Evolutionary conservation across 2,329 filamentous ascomycete genomes (phyloP).

Genomic region (Pleomassaria siparia): DNA sequence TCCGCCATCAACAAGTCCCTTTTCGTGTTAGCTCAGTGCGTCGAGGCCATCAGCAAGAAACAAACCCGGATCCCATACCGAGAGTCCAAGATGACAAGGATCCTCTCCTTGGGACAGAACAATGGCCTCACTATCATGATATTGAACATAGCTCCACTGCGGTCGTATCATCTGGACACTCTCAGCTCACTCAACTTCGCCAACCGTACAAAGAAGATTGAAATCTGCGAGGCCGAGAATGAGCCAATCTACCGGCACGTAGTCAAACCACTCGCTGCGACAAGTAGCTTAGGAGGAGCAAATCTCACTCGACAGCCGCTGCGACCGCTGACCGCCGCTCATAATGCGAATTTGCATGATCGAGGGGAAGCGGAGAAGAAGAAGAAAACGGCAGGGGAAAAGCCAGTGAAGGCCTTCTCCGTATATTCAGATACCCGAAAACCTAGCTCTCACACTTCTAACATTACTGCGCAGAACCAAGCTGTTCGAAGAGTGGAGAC

Average conservation of each 20-base stretch:
- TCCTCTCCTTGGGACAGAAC: slow-evolving; percentile 89
- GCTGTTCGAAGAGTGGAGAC: slow-evolving; percentile 40
- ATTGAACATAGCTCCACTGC: slow-evolving; percentile 86
- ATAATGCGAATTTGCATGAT: slow-evolving; percentile 69
- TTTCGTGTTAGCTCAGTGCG: slow-evolving; percentile 91
- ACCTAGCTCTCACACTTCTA: slow-evolving; percentile 28
- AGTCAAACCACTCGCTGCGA: slow-evolving; percentile 41
- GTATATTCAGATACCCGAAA: slow-evolving; percentile 72
- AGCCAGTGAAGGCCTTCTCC: slow-evolving; percentile 79
- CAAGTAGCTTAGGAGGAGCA: slow-evolving; percentile 36
- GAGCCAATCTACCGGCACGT: slow-evolving; percentile 72
- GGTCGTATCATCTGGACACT: slow-evolving; percentile 90
- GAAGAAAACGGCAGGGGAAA: slow-evolving; percentile 59
- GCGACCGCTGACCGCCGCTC: slow-evolving; percentile 71
- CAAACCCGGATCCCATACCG: slow-evolving; percentile 81
- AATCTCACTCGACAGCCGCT: slow-evolving; percentile 70
- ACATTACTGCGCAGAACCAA: slow-evolving; percentile 36
- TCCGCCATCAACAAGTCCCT: slow-evolving; percentile 97
- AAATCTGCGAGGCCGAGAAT: slow-evolving; percentile 93
- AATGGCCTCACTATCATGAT: slow-evolving; percentile 97
- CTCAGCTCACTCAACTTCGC: slow-evolving; percentile 93
- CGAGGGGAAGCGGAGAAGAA: slow-evolving; percentile 50
- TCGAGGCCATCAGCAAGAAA: slow-evolving; percentile 85
- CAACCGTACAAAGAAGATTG: slow-evolving; percentile 93
- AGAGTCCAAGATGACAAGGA: slow-evolving; percentile 96